Conservation (phyloP, 139 green algal genomes). For the Tetraselmis striata region DNA sequence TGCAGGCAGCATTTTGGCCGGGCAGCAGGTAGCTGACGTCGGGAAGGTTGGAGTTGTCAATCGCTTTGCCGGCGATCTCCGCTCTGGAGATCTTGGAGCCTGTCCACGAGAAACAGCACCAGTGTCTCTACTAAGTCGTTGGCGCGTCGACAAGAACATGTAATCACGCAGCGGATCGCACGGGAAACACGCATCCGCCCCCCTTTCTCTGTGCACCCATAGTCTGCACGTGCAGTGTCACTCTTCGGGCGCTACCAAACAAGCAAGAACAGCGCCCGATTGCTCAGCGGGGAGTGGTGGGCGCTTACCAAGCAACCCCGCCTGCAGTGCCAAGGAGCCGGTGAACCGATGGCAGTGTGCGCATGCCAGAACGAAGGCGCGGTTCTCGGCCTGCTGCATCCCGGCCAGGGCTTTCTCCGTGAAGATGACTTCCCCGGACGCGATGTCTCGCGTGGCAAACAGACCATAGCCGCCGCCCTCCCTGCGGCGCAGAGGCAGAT, state of each 20-base stretch:
- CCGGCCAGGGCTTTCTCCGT: background rate
- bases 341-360: background rate
- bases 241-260: too few species aligned
- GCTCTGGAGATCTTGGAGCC: background rate
- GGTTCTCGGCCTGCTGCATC: slow-evolving; percentile 3
- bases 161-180: too few species aligned
- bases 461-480: background rate
- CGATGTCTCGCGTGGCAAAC: background rate
- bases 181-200: too few species aligned
- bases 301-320: background rate
- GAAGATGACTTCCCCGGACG: background rate
- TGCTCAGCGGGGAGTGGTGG: too few species aligned
- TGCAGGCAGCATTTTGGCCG: background rate
- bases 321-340: background rate
- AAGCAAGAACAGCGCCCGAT: too few species aligned
- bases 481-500: background rate
- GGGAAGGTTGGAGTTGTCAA: background rate
- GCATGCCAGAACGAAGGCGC: background rate
- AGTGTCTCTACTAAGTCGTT: too few species aligned
- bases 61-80: background rate
- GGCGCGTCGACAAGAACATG: too few species aligned
- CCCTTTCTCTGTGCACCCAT: too few species aligned
- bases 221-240: too few species aligned
- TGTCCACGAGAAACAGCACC: too few species aligned
- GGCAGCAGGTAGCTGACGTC: background rate